Base-by-base conservation (phyloP, 2,329 filamentous ascomycete genomes). In the Chaetothyriales sp. region DNA sequence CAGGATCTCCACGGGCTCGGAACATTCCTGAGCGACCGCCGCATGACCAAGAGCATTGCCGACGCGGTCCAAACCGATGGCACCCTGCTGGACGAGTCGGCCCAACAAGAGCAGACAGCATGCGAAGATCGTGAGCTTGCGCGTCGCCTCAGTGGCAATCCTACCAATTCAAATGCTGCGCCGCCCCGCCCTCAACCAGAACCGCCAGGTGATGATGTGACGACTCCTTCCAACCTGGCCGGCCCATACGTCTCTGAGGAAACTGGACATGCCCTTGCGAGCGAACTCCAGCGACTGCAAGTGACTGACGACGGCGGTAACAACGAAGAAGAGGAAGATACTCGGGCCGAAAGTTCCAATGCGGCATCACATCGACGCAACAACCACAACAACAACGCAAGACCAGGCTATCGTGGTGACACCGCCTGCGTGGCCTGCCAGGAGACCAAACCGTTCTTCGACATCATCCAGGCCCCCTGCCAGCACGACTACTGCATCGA, bases 401-500 rank as follows among this genome's bases (percentile, higher is more conserved):
- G n/a, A n/a, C n/a, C n/a, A n/a, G n/a, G n/a, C n/a, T n/a, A n/a
- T n/a, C n/a, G n/a, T n/a, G n/a, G n/a, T n/a, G n/a, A 6, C 22
- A 6, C 3, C 22, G 22, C 6, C 4, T 65, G 64, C 47, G 50
- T 60, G 12, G 58, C 56, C 9, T 67, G 65, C 53, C 46, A 49
- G 12, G 64, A 66, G 20, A 51, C 57, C 19, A 60, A 59, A 22
- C 56, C 57, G 7, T 63, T 61, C 50, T 59, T 58, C 48, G 60
- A 63, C 18, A 53, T 64, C 3, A 50, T 57, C 1, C 52, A 59
- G 15, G 55, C 60, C 2, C 55, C 61, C 2, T 68, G 65, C 51
- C 43, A 53, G 0, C 74, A 81, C 54, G 57, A 68, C 2, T 81
- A 79, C 60, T 81, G 78, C 56, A 59, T 60, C 0, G 54, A 54